phyloP scores from a whole-genome alignment of 768 basidiomycete genomes.

The Mycena amicta region DNA sequence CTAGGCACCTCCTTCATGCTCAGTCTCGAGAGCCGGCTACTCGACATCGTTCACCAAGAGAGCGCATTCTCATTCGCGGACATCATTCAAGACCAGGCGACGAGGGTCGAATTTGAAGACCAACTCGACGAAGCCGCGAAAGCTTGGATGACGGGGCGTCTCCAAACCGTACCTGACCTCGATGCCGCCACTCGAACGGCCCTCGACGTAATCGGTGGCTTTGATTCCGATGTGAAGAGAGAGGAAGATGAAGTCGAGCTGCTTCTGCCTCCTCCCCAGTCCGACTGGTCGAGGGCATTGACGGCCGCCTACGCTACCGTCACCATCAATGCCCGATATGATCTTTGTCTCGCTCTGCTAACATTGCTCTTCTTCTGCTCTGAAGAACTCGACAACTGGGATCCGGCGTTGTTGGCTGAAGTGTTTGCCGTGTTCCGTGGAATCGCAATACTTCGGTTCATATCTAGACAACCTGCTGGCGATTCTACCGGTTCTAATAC shows the following conservation, averaged over 20 bases:
- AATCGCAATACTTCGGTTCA: constrained; percentile 67
- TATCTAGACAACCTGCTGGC: constrained; percentile 60
- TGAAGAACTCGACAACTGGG: constrained; percentile 64
- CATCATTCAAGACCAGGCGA: constrained; percentile 68
- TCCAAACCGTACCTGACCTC: constrained; percentile 59
- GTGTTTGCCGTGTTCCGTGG: constrained; percentile 83
- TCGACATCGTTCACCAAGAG: constrained; percentile 74
- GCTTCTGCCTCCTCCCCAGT: constrained; percentile 53
- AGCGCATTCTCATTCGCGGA: constrained; percentile 78
- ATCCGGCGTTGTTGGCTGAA: constrained; percentile 66
- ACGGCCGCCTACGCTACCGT: constrained; percentile 63
- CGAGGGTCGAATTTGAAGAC: constrained; percentile 53
- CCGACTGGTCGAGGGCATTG: constrained; percentile 65
- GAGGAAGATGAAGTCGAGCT: constrained; percentile 74
- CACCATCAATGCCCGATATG: constrained; percentile 74
- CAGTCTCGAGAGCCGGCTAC: constrained; percentile 57
- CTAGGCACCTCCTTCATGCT: constrained; percentile 61
- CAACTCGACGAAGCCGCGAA: constrained; percentile 60
- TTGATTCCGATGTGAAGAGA: constrained; percentile 69
- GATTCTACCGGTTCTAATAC: constrained; percentile 28
- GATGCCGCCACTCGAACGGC: constrained; percentile 56
- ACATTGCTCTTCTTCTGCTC: constrained; percentile 72
- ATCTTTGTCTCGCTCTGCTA: constrained; percentile 67
- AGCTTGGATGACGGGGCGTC: constrained; percentile 61
- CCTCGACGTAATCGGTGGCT: constrained; percentile 72